Conservation (phyloP, 257 asterid species). For the Misopates orontium region DNA sequence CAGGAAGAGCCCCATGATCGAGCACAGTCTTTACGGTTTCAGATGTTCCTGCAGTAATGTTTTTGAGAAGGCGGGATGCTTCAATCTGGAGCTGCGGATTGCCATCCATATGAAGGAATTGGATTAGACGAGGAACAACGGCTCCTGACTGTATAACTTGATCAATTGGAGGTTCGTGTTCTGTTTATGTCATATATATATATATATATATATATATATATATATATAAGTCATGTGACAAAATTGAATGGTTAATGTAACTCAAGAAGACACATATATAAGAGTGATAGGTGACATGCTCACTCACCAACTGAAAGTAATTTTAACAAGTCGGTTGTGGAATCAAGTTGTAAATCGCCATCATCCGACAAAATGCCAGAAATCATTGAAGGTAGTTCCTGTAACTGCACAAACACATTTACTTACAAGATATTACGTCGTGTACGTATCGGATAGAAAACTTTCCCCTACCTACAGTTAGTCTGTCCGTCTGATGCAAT, state of each 20-base stretch:
- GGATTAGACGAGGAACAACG: conserved; percentile 33
- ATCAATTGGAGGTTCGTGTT: conserved; percentile 26
- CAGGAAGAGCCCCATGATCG: too few species aligned
- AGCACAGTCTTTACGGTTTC: conserved; percentile 12
- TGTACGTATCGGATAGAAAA: too few species aligned
- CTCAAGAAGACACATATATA: too few species aligned
- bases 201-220: neutral
- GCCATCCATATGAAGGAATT: conserved; percentile 16
- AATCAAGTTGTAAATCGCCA: conserved; percentile 24
- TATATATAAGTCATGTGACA: too few species aligned
- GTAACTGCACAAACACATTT: too few species aligned
- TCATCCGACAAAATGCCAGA: conserved; percentile 26
- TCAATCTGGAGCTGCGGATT: conserved; percentile 21
- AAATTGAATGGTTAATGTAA: too few species aligned
- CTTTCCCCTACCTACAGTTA: too few species aligned
- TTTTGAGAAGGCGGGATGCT: conserved; percentile 33
- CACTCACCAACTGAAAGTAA: conserved; percentile 26
- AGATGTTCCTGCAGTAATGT: conserved; percentile 32
- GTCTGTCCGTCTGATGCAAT: too few species aligned
- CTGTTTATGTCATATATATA: too few species aligned
- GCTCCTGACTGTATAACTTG: conserved; percentile 33
- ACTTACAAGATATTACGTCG: too few species aligned
- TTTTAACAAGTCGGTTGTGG: conserved; percentile 27
- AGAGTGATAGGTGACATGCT: neutral
- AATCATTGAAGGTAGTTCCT: too few species aligned